A percentile compares a stretch with the other conserved stretches of the same genome.
phyloP scores from a whole-genome alignment of 345 rosid species.

The Nasturtium officinale region DNA sequence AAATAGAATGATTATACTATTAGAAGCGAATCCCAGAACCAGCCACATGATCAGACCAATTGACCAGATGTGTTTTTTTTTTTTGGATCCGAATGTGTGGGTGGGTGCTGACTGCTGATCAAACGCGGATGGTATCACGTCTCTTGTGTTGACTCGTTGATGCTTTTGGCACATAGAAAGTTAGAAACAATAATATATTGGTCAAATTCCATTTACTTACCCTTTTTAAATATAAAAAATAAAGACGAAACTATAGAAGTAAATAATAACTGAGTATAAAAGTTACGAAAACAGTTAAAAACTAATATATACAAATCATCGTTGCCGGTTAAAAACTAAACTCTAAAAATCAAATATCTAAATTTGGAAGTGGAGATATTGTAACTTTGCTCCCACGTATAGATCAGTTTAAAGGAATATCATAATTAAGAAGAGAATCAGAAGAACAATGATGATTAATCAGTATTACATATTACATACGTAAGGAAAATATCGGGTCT shows the following conservation, averaged over 20 bases:
- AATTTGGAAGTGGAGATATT: not conserved
- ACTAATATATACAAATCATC: not conserved
- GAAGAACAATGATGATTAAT: not conserved
- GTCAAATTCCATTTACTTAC: not conserved
- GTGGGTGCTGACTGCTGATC: not conserved
- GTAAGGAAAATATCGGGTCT: not conserved
- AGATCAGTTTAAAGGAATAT: not conserved
- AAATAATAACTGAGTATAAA: not conserved
- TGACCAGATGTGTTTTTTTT: not conserved
- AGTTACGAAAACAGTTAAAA: not conserved
- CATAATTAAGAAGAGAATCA: not conserved
- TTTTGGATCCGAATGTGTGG: too few species aligned
- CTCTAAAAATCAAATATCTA: not conserved
- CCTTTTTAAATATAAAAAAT: not conserved
- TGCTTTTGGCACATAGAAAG: slow-evolving; percentile 9
- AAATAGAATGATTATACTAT: not conserved
- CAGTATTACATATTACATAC: too few species aligned
- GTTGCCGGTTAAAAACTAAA: not conserved
- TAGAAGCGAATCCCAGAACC: not conserved
- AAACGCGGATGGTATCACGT: not conserved
- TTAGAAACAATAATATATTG: not conserved
- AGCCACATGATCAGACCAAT: not conserved
- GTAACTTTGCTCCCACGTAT: not conserved
- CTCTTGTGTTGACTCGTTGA: slow-evolving; percentile 1
- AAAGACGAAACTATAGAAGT: not conserved